Evolutionary conservation across 495 filamentous ascomycete genomes (phyloP).

Genomic region (Rhizodiscina lignyota): DNA sequence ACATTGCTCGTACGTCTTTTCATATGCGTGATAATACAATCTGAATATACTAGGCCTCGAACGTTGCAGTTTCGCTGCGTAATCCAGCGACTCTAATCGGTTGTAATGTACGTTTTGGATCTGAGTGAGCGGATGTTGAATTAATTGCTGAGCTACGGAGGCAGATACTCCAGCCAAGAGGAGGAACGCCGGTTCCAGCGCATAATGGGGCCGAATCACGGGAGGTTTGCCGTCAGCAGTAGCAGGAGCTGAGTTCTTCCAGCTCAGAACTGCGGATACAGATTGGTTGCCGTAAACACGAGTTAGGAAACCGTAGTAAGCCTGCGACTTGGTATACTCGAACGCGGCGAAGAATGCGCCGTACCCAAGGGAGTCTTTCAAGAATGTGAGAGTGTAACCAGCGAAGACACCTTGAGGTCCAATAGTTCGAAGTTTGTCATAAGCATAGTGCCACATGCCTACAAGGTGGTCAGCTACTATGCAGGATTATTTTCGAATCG

Average conservation of each 20-base stretch:
- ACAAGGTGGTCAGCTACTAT: too few species aligned
- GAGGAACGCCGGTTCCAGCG: conserved; percentile 68
- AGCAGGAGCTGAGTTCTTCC: conserved; percentile 1
- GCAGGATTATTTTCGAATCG: not conserved
- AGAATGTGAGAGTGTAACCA: conserved; percentile 59
- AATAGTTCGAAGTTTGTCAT: conserved; percentile 59
- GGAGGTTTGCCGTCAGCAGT: conserved; percentile 15
- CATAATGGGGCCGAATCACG: conserved; percentile 67
- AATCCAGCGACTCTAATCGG: conserved; percentile 62
- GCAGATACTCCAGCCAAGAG: conserved; percentile 62
- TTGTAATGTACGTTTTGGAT: conserved; percentile 68
- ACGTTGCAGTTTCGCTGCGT: conserved; percentile 7
- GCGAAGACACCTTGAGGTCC: conserved; percentile 68
- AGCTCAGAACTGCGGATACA: conserved; percentile 18
- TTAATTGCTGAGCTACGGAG: conserved; percentile 54
- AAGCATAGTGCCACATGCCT: conserved; percentile 62
- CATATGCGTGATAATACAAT: conserved; percentile 59
- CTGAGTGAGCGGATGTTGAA: conserved; percentile 63
- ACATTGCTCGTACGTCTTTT: conserved; percentile 58
- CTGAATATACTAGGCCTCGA: conserved; percentile 31
- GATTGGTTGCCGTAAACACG: conserved; percentile 51
- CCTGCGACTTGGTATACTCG: conserved; percentile 74
- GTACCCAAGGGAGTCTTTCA: conserved; percentile 69
- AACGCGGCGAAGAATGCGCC: conserved; percentile 76
- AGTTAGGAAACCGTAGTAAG: conserved; percentile 64